These are phyloP conservation scores for Cryphonectria nitschkei DNA, from an alignment of 2,329 filamentous ascomycete genomes.

Conservation along the genomic window DNA sequence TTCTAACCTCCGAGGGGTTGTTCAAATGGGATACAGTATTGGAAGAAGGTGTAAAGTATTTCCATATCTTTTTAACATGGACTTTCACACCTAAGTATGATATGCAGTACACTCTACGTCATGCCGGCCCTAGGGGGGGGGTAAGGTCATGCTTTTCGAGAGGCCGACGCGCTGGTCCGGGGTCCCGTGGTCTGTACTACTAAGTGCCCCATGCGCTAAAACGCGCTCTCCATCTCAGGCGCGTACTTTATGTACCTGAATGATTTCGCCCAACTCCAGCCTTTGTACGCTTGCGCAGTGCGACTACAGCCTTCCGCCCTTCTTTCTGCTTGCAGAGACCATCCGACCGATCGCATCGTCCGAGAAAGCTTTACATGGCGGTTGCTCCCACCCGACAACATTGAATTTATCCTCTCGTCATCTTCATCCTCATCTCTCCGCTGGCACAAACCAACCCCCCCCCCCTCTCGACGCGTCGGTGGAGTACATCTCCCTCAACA, in stretches of 20 bases:
- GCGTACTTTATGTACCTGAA: not conserved
- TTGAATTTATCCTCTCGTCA: not conserved
- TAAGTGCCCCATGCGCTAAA: not conserved
- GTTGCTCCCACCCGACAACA: not conserved
- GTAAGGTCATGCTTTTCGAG: slow-evolving; percentile 5
- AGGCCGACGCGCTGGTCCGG: not conserved
- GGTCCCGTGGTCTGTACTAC: not conserved
- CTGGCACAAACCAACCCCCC: not conserved
- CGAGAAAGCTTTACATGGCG: not conserved
- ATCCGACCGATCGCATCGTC: not conserved
- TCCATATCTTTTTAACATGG: not conserved
- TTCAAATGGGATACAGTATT: too few species aligned
- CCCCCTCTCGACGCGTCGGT: slow-evolving; percentile 19
- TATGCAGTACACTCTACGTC: not conserved
- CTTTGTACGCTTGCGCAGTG: not conserved
- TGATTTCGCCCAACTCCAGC: not conserved
- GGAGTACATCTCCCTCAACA: not conserved
- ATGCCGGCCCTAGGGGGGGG: not conserved
- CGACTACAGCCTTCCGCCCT: not conserved
- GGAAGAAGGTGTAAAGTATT: not conserved
- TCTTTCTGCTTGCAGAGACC: not conserved
- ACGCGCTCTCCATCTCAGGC: not conserved
- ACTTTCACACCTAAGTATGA: too few species aligned
- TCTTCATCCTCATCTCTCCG: not conserved
- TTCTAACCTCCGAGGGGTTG: too few species aligned